Base-by-base conservation (phyloP, 1,284 basidiomycete genomes). In the Megacollybia platyphylla region DNA sequence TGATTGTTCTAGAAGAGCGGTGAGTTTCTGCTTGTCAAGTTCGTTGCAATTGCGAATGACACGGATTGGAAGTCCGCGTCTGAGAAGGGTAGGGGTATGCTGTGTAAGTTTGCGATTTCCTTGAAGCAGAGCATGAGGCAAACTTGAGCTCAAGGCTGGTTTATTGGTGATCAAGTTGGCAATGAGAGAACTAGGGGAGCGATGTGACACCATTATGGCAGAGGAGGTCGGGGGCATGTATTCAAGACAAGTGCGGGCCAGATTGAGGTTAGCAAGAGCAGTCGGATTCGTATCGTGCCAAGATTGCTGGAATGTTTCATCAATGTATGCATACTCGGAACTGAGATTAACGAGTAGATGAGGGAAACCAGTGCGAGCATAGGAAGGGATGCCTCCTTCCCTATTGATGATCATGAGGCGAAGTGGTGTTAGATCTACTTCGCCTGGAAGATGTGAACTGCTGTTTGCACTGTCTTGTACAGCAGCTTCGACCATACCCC, bases 131-230 rank as follows among this genome's bases (percentile, higher is more conserved):
- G 92, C 87, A 52, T 97, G 91, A 28, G 94, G 92, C 20, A 99
- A 71, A 46, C 88, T 92, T 2, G 94, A 96, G 51, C 88, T 93
- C 52, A 97, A 81, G 1, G 92, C 92, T 1, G 96, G 96, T 58
- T 94, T 96, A 64, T 98, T 98, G 39, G 96, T 99, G 57, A 99
- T 94, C 36, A 99, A 73, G 60, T 98, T 97, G 36, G 80, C 94
- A 52, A 99, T 97, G 47, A 99, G 77, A 2, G 88, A 89, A 45
- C 87, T 89, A 0, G 93, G 90, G 1, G 92, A 96, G 29, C 93
- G 88, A 64, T 99, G 96, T 9, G 91, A 96, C 41, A 97, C 96
- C 73, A 99, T 86, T 49, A 98, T 73, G 9, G 92, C 94, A 13
- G 90, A 94, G 2, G 93, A 90, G 1, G 86, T 79, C 8, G 84